Evolutionary conservation across 2,329 filamentous ascomycete genomes (phyloP).

Genomic region (Aspergillus quadricinctus): DNA sequence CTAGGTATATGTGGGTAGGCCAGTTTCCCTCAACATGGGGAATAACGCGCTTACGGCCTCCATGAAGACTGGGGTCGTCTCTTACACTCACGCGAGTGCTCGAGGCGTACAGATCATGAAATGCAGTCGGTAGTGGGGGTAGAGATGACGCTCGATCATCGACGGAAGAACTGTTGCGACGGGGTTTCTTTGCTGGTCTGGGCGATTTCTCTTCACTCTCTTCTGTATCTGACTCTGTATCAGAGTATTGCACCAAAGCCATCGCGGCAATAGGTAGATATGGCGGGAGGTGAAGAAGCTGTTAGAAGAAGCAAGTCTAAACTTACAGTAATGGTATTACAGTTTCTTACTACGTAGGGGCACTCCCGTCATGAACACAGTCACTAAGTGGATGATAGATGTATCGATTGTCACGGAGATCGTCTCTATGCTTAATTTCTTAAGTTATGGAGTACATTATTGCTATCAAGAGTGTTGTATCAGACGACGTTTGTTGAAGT

Average conservation of each 20-base stretch:
- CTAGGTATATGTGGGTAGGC: conserved; percentile 88
- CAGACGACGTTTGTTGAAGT: neutral
- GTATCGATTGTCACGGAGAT: too few species aligned
- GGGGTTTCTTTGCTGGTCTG: conserved; percentile 22
- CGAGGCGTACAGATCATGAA: conserved; percentile 86
- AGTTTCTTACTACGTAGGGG: neutral
- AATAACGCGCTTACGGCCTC: conserved; percentile 73
- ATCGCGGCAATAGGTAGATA: conserved; percentile 34
- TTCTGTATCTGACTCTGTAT: conserved; percentile 38
- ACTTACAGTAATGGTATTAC: neutral
- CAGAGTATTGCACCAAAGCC: conserved; percentile 63
- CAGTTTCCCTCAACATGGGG: conserved; percentile 87
- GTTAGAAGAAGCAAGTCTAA: neutral
- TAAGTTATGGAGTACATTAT: neutral
- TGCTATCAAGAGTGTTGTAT: neutral
- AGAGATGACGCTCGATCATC: conserved; percentile 37
- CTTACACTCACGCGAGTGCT: conserved; percentile 69
- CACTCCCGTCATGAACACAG: neutral
- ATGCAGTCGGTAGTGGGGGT: conserved; percentile 72
- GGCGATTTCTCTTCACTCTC: conserved; percentile 7
- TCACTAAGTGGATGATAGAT: neutral
- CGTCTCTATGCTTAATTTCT: neutral
- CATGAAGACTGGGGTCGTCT: conserved; percentile 82
- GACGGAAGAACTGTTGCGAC: conserved; percentile 8
- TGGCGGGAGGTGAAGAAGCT: neutral